Base-by-base conservation (phyloP, 768 basidiomycete species). In the Leccinum boreale region DNA sequence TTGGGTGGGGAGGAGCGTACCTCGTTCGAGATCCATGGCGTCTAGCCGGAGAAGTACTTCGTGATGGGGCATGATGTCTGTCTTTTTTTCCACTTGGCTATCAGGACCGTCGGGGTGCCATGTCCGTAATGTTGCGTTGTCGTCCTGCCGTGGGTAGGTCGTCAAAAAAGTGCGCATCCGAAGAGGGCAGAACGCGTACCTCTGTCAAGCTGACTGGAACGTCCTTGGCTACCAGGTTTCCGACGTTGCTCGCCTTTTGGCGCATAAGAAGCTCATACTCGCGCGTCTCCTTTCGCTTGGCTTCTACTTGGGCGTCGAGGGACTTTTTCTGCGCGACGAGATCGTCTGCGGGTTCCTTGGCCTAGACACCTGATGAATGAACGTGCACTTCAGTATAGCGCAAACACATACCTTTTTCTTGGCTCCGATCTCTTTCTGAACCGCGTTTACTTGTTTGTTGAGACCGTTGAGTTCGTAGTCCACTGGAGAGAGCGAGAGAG, bases 21-120 rank as follows among this genome's bases (percentile, higher is more conserved):
- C 97, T 72, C 97, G 84, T 72, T 99, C 97, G 48, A 97, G 85
- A 73, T 98, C 97, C 84, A 96, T 94, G 23, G 93, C 94, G 67
- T 97, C 97, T 26, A 99, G 77, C 45, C 93, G 84, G 49, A 94
- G 83, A 49, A 99, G 82, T 24, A 98, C 93, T 77, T 99, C 97
- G 67, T 99, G 95, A 72, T 99, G 97, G n/a, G 96, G 87, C 75
- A 98, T 81, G 68, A 98, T 93, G 50, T 83, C 87, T 4, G 80
- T 76, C 70, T 82, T 84, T 65, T 85, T 81, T 64, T 87, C 83
- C 23, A 87, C 89, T 63, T 92, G 85, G 28, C 77, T 86, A 58
- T 83, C 79, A 23, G 86, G 84, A 7, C 87, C 90, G 36, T 85
- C 81, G 1, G 95, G 93, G 75, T 94, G 87, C 90, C 91, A 98